These are phyloP conservation scores for Rutidosis leptorrhynchoides DNA, from an alignment of 129 eudicot species.

Conservation along the genomic window DNA sequence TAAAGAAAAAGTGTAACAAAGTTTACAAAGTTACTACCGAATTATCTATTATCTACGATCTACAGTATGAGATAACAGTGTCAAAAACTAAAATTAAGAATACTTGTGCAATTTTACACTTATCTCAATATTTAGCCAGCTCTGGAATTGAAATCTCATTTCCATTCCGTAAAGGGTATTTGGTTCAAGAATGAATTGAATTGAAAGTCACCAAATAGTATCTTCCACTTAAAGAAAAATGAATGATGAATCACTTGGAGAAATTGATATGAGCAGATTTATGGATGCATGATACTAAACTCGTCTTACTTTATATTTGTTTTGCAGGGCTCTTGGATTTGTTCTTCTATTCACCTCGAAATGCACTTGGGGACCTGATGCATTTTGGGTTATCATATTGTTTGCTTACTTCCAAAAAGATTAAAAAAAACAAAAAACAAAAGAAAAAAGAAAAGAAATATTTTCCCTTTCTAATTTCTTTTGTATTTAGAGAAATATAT, in stretches of 20 bases:
- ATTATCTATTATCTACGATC: neutral
- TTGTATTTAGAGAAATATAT: too few species aligned
- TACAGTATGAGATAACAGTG: neutral
- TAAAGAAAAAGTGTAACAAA: neutral
- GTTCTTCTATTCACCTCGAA: slow-evolving; percentile 20
- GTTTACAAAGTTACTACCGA: neutral
- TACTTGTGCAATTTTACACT: too few species aligned
- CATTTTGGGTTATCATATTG: slow-evolving; percentile 13
- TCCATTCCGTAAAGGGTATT: too few species aligned
- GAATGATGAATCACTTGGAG: neutral
- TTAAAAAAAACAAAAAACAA: too few species aligned
- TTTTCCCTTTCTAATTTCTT: too few species aligned
- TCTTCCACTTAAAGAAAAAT: too few species aligned
- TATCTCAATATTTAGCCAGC: too few species aligned
- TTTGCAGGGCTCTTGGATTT: slow-evolving; percentile 38
- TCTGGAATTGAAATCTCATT: too few species aligned
- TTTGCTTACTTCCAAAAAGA: neutral
- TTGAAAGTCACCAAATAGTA: too few species aligned
- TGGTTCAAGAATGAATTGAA: too few species aligned
- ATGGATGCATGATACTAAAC: slow-evolving; percentile 21
- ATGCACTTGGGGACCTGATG: slow-evolving; percentile 4
- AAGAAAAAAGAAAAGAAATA: too few species aligned
- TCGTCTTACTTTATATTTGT: slow-evolving; percentile 16
- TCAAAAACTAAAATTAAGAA: neutral
- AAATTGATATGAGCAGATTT: neutral